Evolutionary conservation across 192 early-diverging fungal genomes (phyloP), one percentile per base, ranked within the genome.

Genomic region (Rhizophagus sp.): DNA sequence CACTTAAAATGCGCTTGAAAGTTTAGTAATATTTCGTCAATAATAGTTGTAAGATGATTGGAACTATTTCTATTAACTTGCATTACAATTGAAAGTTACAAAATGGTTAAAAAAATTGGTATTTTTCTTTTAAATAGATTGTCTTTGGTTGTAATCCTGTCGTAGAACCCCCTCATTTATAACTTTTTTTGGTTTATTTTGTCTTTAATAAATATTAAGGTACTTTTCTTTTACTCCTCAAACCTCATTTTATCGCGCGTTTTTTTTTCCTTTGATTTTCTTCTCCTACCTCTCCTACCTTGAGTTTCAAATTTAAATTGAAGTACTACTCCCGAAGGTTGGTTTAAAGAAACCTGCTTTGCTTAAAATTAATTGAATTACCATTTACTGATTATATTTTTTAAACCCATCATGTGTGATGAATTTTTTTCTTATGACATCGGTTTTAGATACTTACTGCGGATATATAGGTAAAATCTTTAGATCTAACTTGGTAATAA

Each of bases 1-100:
- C 64, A 33, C 64, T 66, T 66, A 66, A 66, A 66, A 66, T 66
- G 30, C 30, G 64, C 64, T 33, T 66, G 64, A 66, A 57, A 19
- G 17, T 17, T 17, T 19, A 47, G 11, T 47, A 47, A 12, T 47
- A 19, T 50, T 17, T 13, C 34, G 34, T 50, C 12, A 17, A 4
- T 25, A 6, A 22, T 65, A 30, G 24, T 33, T 65, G 12, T 65
- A 24, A 30, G 30, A 30, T 65, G 12, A 30, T 27, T 65, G 25
- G 4, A 24, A 11, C 64, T 2, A 2, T 65, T 65, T 65, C 11
- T 27, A 4, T 30, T 30, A 30, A 52, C 2, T 52, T 19, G 17
- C 13, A 19, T 57, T 57, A 57, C 13, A 47, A 0, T 47, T 47
- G 44, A 12, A 47, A 47, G 11, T 47, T 47, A 57, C 50, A 57